These are phyloP conservation scores for Monosporascus sp. DNA, from an alignment of 2,329 filamentous ascomycete genomes.

Conservation along the genomic window DNA sequence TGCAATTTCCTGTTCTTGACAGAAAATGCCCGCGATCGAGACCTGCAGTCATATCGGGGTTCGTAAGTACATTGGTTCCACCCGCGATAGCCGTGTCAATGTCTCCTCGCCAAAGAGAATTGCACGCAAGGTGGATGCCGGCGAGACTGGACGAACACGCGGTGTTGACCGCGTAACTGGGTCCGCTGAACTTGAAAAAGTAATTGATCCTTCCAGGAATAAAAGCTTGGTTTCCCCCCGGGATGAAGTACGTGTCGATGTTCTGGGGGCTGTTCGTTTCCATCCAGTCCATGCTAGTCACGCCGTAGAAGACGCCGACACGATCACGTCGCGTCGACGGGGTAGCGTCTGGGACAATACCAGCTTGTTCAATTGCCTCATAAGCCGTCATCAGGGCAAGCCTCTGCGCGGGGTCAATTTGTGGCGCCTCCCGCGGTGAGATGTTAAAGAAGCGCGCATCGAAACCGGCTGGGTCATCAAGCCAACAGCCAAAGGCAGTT, in stretches of 20 bases:
- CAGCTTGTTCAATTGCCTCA: slow-evolving; percentile 62
- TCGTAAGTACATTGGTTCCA: slow-evolving; percentile 58
- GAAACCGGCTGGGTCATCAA: slow-evolving; percentile 16
- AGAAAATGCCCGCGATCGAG: slow-evolving; percentile 59
- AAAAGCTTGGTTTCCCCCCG: slow-evolving; percentile 30
- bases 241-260: slow-evolving; percentile 41
- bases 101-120: slow-evolving; percentile 56
- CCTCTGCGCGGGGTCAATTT: slow-evolving; percentile 60
- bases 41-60: slow-evolving; percentile 58
- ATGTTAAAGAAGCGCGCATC: slow-evolving; percentile 20
- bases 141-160: slow-evolving; percentile 26
- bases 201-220: slow-evolving; percentile 32
- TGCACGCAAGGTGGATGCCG: slow-evolving; percentile 36
- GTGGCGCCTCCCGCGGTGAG: slow-evolving; percentile 15
- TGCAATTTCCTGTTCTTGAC: slow-evolving; percentile 40
- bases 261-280: slow-evolving; percentile 58
- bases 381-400: slow-evolving; percentile 60
- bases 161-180: slow-evolving; percentile 23
- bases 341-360: slow-evolving; percentile 14
- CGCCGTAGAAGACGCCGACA: slow-evolving; percentile 17
- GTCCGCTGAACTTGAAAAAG: slow-evolving; percentile 28
- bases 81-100: slow-evolving; percentile 60
- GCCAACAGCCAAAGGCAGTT: slow-evolving; percentile 9
- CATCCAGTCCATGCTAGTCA: slow-evolving; percentile 38
- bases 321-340: slow-evolving; percentile 10